Evolutionary conservation across 257 asterid genomes (phyloP).

Genomic region (Solanum sparsipilum): DNA sequence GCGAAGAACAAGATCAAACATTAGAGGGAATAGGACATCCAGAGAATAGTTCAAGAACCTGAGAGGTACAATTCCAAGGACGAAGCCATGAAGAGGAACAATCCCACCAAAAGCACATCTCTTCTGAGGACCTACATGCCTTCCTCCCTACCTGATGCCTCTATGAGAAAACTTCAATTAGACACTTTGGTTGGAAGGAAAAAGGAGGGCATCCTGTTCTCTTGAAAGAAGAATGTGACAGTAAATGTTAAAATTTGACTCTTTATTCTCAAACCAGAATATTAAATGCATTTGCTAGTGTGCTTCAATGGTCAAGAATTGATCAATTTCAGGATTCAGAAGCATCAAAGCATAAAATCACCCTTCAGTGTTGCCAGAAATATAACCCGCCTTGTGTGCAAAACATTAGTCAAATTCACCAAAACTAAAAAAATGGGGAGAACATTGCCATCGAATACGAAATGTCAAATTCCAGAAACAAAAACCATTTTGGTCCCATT

Average conservation of each 20-base stretch:
- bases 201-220: background rate
- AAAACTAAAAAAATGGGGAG: background rate
- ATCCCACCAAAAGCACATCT: constrained; percentile 22
- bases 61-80: constrained; percentile 38
- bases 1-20: constrained; percentile 25
- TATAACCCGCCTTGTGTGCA: background rate
- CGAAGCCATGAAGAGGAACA: constrained; percentile 31
- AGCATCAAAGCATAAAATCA: background rate
- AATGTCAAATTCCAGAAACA: background rate
- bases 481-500: background rate
- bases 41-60: constrained; percentile 36
- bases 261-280: background rate
- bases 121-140: constrained; percentile 1
- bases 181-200: background rate
- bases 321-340: background rate
- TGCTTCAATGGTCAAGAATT: background rate
- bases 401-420: background rate
- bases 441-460: background rate
- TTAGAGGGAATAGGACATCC: constrained; percentile 31
- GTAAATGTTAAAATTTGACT: background rate
- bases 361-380: background rate
- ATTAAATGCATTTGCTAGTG: background rate
- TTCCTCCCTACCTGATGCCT: constrained; percentile 2
- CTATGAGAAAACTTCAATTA: background rate
- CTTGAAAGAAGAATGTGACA: background rate